These are phyloP conservation scores for Yarrowia sp. DNA, from an alignment of 805 yeast genomes.

Conservation along the genomic window DNA sequence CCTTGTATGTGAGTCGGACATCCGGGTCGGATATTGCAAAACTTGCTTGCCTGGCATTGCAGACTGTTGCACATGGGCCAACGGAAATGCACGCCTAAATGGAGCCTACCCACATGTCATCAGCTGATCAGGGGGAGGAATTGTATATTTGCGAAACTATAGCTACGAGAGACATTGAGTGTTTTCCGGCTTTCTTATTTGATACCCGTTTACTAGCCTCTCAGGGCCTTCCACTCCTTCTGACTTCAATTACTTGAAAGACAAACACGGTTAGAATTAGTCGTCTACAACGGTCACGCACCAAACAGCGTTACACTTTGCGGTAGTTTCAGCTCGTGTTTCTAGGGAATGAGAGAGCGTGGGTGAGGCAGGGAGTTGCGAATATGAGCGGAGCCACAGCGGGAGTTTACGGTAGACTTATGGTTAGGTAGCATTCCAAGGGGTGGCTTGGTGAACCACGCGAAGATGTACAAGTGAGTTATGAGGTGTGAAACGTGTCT, in stretches of 20 bases:
- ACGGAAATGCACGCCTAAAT: constrained; percentile 13
- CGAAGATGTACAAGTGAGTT: too few species aligned
- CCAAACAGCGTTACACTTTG: constrained; percentile 16
- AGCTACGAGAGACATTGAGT: not conserved
- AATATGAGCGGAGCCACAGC: too few species aligned
- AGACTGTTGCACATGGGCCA: not conserved
- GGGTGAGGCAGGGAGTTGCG: constrained; percentile 4
- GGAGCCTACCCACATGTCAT: not conserved
- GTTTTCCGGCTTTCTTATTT: too few species aligned
- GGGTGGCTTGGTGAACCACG: too few species aligned
- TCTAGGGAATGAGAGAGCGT: not conserved
- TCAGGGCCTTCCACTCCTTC: not conserved
- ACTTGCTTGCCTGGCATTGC: constrained; percentile 3
- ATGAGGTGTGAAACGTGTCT: too few species aligned
- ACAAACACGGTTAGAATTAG: constrained; percentile 1
- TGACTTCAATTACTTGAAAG: not conserved
- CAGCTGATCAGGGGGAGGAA: not conserved
- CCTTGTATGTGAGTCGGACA: not conserved
- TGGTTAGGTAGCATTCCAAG: not conserved
- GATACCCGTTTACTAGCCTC: not conserved
- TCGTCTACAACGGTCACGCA: constrained; percentile 7
- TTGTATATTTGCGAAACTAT: not conserved
- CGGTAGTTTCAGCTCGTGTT: constrained; percentile 2
- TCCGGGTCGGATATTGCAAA: constrained; percentile 16
- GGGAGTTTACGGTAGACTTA: not conserved